Evolutionary conservation across 2,329 filamentous ascomycete species (phyloP).

Genomic region (Rutstroemia sydowiana): DNA sequence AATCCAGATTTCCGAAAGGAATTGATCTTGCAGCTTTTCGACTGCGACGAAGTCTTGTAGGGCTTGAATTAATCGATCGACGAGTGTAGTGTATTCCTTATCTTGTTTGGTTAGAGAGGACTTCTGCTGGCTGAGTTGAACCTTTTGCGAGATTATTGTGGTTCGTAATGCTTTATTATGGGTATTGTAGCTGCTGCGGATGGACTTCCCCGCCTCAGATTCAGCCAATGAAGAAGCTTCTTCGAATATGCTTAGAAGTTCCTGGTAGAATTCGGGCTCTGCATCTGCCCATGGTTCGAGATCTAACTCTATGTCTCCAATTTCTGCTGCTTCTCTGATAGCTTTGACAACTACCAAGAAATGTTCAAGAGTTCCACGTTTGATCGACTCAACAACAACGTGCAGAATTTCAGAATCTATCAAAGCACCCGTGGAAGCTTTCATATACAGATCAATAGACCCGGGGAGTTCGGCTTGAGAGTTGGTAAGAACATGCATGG

Average conservation of each 20-base stretch:
- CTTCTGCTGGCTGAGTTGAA: conserved; percentile 70
- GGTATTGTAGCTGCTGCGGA: conserved; percentile 70
- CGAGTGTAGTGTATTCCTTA: conserved; percentile 58
- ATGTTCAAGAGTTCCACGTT: conserved; percentile 50
- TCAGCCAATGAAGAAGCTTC: conserved; percentile 38
- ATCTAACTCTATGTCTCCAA: conserved; percentile 20
- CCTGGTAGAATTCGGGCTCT: conserved; percentile 17
- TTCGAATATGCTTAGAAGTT: conserved; percentile 31
- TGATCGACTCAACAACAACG: conserved; percentile 38
- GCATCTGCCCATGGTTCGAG: conserved; percentile 27
- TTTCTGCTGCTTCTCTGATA: conserved; percentile 30
- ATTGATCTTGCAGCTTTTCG: conserved; percentile 35
- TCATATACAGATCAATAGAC: conserved; percentile 49
- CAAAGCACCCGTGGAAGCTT: conserved; percentile 47
- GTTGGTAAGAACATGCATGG: conserved; percentile 39
- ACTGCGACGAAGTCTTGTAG: conserved; percentile 41
- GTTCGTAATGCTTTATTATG: conserved; percentile 65
- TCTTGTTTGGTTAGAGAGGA: conserved; percentile 64
- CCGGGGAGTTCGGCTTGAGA: conserved; percentile 12
- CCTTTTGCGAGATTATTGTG: conserved; percentile 73
- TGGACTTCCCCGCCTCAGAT: conserved; percentile 39
- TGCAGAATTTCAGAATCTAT: conserved; percentile 48
- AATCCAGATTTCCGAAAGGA: conserved; percentile 66
- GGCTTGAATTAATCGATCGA: conserved; percentile 48
- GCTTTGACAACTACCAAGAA: conserved; percentile 36